Percentiles rank a stretch among this genome's conserved stretches.
phyloP scores from a whole-genome alignment of 2,329 filamentous ascomycete genomes.

The Coniochaeta pulveracea region DNA sequence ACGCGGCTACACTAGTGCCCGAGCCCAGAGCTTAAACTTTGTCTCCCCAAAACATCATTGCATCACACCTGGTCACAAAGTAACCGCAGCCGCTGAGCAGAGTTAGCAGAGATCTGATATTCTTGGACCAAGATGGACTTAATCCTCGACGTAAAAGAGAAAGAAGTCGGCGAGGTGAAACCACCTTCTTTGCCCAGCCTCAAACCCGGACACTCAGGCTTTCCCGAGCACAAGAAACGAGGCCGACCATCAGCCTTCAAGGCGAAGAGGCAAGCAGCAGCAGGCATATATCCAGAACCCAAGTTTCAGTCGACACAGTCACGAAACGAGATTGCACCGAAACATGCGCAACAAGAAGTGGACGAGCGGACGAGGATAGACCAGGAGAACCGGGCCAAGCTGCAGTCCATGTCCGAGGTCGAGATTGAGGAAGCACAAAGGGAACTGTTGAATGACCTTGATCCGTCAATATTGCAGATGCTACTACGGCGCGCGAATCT shows the following conservation, averaged over 20 bases:
- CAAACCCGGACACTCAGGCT: conserved; percentile 53
- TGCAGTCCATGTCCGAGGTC: conserved; percentile 67
- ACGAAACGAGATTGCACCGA: not conserved
- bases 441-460: conserved; percentile 70
- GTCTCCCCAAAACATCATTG: no score
- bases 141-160: conserved; percentile 72
- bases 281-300: not conserved
- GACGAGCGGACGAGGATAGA: conserved; percentile 66
- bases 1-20: no score
- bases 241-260: conserved; percentile 68
- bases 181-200: conserved; percentile 52
- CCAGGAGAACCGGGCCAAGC: conserved; percentile 62
- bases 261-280: conserved; percentile 36
- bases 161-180: conserved; percentile 45
- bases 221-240: conserved; percentile 81
- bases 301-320: not conserved
- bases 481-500: conserved; percentile 68
- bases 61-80: no score
- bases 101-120: no score
- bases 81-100: no score
- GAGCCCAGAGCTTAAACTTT: no score
- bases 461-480: conserved; percentile 64
- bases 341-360: conserved; percentile 16
- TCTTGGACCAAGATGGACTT: conserved; percentile 26
- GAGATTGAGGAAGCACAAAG: conserved; percentile 73